Percentiles rank a stretch among this genome's conserved stretches.
These are phyloP conservation scores for Calophaca sinica DNA, from an alignment of 306 rosid species.

Conservation along the genomic window DNA sequence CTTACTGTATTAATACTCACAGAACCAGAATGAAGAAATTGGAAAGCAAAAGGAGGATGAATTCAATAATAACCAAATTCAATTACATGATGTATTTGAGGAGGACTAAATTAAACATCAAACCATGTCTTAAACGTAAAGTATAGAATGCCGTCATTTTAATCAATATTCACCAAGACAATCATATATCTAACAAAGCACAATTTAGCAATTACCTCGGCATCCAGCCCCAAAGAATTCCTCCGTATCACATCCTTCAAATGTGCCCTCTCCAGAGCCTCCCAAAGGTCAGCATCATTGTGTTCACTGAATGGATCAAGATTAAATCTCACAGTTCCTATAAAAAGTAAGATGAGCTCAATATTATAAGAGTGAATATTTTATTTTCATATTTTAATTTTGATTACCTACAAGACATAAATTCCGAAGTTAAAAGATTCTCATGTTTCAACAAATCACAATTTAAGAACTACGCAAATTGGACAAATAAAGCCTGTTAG, in stretches of 20 bases:
- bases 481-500: constrained; percentile 9
- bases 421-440: constrained; percentile 34
- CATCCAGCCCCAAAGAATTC: constrained; percentile 82
- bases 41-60: constrained; percentile 1
- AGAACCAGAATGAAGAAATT: constrained; percentile 5
- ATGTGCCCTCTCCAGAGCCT: constrained; percentile 90
- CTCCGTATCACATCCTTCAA: constrained; percentile 82
- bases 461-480: constrained; percentile 28
- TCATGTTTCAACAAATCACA: constrained; percentile 20
- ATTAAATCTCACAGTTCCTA: constrained; percentile 89
- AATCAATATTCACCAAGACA: constrained; percentile 2
- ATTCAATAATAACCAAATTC: constrained; percentile 11
- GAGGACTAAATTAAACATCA: background rate
- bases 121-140: background rate
- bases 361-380: constrained; percentile 16
- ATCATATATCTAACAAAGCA: constrained; percentile 22
- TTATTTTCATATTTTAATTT: constrained; percentile 31
- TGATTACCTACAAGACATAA: constrained; percentile 10
- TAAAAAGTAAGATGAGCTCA: constrained; percentile 31
- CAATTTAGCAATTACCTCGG: constrained; percentile 63
- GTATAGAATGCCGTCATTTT: constrained; percentile 4
- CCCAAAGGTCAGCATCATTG: constrained; percentile 95
- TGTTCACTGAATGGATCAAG: constrained; percentile 90
- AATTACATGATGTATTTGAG: background rate
- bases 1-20: background rate